Evolutionary conservation across 208 protist genomes (phyloP).

Genomic region (Tritrichomonas musculus): DNA sequence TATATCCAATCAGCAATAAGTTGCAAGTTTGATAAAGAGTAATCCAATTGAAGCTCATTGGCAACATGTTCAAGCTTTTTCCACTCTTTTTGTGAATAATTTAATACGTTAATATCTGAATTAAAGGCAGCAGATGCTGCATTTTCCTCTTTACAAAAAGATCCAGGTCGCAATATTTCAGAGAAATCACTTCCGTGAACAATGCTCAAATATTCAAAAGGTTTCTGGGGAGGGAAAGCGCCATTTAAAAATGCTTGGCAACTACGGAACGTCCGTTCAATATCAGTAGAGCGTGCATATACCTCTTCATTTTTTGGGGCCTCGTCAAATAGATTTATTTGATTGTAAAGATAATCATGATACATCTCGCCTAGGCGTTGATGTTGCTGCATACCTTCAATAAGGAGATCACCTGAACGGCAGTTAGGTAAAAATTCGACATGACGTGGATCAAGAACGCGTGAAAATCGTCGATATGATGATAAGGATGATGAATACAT

Average conservation of each 20-base stretch:
- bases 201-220: neutral
- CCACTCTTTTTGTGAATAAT: neutral
- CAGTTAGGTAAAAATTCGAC: slow-evolving; percentile 26
- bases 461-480: neutral
- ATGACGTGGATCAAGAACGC: neutral
- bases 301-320: neutral
- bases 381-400: slow-evolving; percentile 10
- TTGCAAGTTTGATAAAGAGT: neutral
- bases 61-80: neutral
- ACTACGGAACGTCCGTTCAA: neutral
- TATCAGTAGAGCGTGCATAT: neutral
- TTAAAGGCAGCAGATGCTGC: too few species aligned
- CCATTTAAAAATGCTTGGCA: neutral
- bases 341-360: neutral
- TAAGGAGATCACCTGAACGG: neutral
- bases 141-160: neutral
- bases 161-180: neutral
- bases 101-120: too few species aligned
- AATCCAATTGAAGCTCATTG: neutral
- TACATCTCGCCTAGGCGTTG: neutral
- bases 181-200: neutral
- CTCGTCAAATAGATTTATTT: neutral
- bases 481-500: neutral
- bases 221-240: neutral
- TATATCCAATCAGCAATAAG: neutral